Percentiles rank a stretch among this genome's conserved stretches.
phyloP scores from a whole-genome alignment of 192 early-diverging fungal species.

The Coemansia pectinata region DNA sequence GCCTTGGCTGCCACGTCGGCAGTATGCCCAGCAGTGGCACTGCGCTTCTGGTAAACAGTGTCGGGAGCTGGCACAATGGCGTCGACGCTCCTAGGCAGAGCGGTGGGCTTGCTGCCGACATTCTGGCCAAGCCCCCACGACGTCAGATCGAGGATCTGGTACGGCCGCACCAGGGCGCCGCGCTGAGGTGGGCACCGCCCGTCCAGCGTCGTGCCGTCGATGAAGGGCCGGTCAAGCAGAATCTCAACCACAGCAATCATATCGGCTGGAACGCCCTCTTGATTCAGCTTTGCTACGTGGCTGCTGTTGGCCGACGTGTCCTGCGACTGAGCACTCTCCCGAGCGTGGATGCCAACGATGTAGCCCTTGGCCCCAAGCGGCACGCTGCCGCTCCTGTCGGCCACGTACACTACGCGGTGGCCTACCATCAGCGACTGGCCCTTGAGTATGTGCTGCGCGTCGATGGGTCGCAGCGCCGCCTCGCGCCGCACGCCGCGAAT shows the following conservation, averaged over 20 bases:
- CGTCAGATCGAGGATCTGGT: slow-evolving; percentile 74
- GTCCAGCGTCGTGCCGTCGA: slow-evolving; percentile 76
- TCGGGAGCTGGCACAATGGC: slow-evolving; percentile 24
- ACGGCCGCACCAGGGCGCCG: slow-evolving; percentile 67
- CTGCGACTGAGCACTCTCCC: slow-evolving; percentile 6
- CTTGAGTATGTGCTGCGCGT: slow-evolving; percentile 69
- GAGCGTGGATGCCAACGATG: slow-evolving; percentile 70
- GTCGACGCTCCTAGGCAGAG: slow-evolving; percentile 30
- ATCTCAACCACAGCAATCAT: slow-evolving; percentile 78
- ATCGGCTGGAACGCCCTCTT: slow-evolving; percentile 45
- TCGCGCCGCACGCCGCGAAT: slow-evolving; percentile 44
- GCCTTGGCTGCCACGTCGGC: slow-evolving; percentile 26
- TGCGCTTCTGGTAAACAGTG: slow-evolving; percentile 1
- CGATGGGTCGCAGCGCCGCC: slow-evolving; percentile 77
- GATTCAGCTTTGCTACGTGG: slow-evolving; percentile 64
- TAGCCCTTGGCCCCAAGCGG: slow-evolving; percentile 83
- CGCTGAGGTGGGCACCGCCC: slow-evolving; percentile 75
- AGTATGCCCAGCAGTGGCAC: slow-evolving; percentile 11
- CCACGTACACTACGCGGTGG: slow-evolving; percentile 78
- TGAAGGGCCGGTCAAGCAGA: slow-evolving; percentile 81
- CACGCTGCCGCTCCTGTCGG: slow-evolving; percentile 66
- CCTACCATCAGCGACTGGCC: slow-evolving; percentile 83
- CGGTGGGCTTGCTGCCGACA: slow-evolving; percentile 13
- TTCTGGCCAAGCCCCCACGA: slow-evolving; percentile 42
- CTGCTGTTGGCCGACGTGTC: slow-evolving; percentile 48